Evolutionary conservation across 1,284 basidiomycete species (phyloP), one percentile per base, ranked within the genome.

Genomic region (Melampsora larici-populina): DNA sequence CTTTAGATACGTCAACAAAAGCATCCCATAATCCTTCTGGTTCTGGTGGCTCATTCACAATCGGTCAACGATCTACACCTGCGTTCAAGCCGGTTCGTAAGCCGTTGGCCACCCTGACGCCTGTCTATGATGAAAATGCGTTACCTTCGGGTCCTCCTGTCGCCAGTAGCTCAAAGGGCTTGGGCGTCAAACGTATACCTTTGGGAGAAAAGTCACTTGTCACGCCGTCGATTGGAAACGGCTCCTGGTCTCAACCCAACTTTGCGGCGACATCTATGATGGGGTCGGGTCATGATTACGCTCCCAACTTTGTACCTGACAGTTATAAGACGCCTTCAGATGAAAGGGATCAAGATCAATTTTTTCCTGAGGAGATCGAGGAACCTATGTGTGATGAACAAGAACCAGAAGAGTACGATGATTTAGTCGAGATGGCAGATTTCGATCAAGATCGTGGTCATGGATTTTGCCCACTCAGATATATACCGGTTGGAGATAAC

Each of bases 401-500:
- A 26, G 62, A 64, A 18, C 24, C 24, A 29, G 33, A 26, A 6
- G 49, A 68, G 26, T 68, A 68, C 36, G 51, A 55, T 21, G 55
- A 62, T 46, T 17, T 55, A 13, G 51, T 55, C 1, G 51, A 55
- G 21, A 55, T 55, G 21, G 51, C 9, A 21, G 36, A 68, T 46
- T 21, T 48, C 8, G 55, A 68, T 68, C 31, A 46, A 76, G 49
- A 36, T 21, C 43, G 29, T 33, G 63, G 65, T 21, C 64, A 46
- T 33, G 67, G 65, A 5, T 26, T 43, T 24, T 48, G 73, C 6
- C 73, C 73, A 40, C 67, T 77, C 24, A 65, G 67, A 33, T 77
- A 69, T 77, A 48, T 77, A 62, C 75, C 66, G 8, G 67, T 33
- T 7, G 75, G 75, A 93, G 84, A 90, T 43, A 76, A 72, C 75